Percentiles rank a stretch among this genome's conserved stretches.
Conservation (phyloP, 306 rosid species). For the Luffa aegyptiaca region DNA sequence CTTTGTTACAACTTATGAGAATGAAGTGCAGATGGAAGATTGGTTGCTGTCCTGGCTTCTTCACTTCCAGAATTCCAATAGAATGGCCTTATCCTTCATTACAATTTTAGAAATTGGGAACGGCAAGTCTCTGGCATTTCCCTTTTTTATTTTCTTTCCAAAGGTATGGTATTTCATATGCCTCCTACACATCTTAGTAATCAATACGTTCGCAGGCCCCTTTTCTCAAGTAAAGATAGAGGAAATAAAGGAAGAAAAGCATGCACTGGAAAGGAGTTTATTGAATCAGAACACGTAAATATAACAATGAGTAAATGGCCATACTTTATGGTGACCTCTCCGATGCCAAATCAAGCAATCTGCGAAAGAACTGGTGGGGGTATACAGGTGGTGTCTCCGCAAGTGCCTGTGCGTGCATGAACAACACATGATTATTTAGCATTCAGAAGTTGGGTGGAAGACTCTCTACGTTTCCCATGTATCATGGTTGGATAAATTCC, state of each 20-base stretch:
- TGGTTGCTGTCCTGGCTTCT: background rate
- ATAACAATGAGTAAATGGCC: background rate
- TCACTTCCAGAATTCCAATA: background rate
- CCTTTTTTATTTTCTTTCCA: background rate
- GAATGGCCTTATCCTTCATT: background rate
- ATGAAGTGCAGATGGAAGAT: background rate
- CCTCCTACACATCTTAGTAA: background rate
- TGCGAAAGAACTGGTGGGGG: conserved; percentile 83
- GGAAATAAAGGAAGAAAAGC: background rate
- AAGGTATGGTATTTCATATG: background rate
- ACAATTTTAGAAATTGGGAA: background rate
- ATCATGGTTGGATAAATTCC: background rate
- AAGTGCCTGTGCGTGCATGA: conserved; percentile 50
- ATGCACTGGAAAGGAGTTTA: background rate
- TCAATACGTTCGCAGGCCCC: background rate
- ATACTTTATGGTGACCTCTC: conserved; percentile 39
- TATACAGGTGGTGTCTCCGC: conserved; percentile 69
- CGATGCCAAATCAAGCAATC: conserved; percentile 67
- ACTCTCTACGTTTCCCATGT: background rate
- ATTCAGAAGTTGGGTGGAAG: background rate
- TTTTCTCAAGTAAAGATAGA: background rate
- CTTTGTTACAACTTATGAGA: background rate
- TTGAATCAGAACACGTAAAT: background rate
- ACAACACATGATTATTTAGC: background rate
- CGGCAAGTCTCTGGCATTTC: background rate